phyloP scores from a whole-genome alignment of 2,329 filamentous ascomycete genomes.

The Claviceps maximensis region DNA sequence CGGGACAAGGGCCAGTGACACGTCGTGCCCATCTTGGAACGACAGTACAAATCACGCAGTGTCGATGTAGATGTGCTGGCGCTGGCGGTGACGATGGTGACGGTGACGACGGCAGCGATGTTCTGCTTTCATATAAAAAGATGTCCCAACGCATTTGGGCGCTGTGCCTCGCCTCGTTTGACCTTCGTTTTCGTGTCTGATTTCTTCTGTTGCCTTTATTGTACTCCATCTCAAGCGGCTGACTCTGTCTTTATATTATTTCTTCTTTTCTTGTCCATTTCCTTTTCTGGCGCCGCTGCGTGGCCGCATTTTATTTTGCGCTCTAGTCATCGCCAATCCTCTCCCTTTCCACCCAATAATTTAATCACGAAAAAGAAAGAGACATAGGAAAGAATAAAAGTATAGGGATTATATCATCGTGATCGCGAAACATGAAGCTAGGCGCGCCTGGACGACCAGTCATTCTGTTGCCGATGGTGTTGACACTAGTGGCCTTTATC shows the following conservation, averaged over 20 bases:
- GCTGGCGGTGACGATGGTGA: not conserved
- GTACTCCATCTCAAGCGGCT: not conserved
- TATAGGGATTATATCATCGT: not conserved
- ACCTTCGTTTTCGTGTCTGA: not conserved
- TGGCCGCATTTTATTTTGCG: not conserved
- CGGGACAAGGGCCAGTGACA: not conserved
- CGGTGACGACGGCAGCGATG: not conserved
- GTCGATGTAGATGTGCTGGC: not conserved
- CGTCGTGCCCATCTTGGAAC: not conserved
- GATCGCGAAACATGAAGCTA: conserved; percentile 5
- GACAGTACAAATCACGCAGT: not conserved
- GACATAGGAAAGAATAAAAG: not conserved
- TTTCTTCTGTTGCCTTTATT: not conserved
- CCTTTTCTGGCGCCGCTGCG: not conserved
- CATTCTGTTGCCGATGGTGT: conserved; percentile 23
- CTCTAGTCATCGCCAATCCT: not conserved
- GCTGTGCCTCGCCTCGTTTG: not conserved
- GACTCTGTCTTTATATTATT: no score
- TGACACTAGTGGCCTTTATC: conserved; percentile 25
- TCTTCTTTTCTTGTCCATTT: not conserved
- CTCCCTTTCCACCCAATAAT: not conserved
- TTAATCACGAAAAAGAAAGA: not conserved
- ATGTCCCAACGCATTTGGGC: not conserved
- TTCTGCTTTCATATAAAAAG: not conserved
- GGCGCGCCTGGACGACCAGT: conserved; percentile 9